These are phyloP conservation scores for Platanthera zijinensis DNA, from an alignment of 106 monocot species.

Conservation along the genomic window DNA sequence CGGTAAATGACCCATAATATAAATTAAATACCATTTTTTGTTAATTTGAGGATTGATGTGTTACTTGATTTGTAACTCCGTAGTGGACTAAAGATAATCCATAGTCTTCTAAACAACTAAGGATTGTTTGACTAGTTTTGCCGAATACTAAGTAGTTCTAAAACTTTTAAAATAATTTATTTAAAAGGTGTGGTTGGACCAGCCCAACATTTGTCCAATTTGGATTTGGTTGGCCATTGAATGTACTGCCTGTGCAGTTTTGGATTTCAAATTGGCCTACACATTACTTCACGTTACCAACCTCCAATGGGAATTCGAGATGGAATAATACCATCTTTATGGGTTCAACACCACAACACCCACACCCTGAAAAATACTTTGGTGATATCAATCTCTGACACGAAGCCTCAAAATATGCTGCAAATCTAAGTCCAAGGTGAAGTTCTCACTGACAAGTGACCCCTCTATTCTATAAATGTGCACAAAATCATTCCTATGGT, in stretches of 20 bases:
- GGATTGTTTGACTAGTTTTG: background rate
- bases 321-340: background rate
- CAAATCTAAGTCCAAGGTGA: background rate
- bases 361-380: background rate
- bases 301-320: background rate
- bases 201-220: background rate
- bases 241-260: no score
- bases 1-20: no score
- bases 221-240: background rate
- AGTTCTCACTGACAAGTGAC: no score
- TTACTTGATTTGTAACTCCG: background rate
- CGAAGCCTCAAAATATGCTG: background rate
- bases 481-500: background rate
- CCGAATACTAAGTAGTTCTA: background rate
- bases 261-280: background rate
- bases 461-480: background rate
- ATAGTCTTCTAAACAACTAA: background rate
- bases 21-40: background rate
- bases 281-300: background rate
- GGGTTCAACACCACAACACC: background rate
- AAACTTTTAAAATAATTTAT: background rate
- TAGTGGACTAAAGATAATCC: background rate
- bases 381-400: background rate
- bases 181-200: background rate
- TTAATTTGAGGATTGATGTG: background rate